Evolutionary conservation across 768 basidiomycete genomes (phyloP).

Genomic region (Clitopilus hobsonii): DNA sequence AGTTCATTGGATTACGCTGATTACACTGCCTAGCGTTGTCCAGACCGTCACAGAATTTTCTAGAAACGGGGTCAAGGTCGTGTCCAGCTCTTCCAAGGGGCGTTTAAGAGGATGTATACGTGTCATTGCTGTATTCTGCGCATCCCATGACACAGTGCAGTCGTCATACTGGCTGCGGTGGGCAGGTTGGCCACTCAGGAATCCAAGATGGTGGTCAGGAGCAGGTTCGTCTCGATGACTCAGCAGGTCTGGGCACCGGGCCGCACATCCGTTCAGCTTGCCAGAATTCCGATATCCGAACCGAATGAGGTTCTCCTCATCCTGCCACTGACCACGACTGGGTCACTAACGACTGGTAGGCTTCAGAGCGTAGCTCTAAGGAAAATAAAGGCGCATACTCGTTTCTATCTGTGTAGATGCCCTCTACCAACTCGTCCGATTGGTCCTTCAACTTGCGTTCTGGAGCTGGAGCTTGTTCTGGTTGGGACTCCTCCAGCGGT

Average conservation of each 20-base stretch:
- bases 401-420: neutral
- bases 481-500: constrained; percentile 19
- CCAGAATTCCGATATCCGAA: neutral
- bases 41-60: neutral
- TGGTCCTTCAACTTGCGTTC: constrained; percentile 37
- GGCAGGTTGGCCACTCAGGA: no score
- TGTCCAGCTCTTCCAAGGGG: no score
- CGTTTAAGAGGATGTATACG: no score
- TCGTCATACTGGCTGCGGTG: no score
- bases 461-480: constrained; percentile 13
- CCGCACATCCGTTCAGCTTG: neutral
- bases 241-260: neutral
- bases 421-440: constrained; percentile 7
- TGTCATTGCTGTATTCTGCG: no score
- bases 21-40: neutral
- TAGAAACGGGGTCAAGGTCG: no score
- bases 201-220: neutral
- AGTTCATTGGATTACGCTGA: neutral
- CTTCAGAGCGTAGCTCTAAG: no score
- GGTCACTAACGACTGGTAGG: no score
- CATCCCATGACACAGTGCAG: no score
- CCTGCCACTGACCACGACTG: no score
- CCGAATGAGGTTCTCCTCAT: neutral
- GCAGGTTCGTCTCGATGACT: neutral
- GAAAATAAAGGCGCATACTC: neutral